Evolutionary conservation across 2,329 filamentous ascomycete species (phyloP).

Genomic region (Fusarium tupiense): DNA sequence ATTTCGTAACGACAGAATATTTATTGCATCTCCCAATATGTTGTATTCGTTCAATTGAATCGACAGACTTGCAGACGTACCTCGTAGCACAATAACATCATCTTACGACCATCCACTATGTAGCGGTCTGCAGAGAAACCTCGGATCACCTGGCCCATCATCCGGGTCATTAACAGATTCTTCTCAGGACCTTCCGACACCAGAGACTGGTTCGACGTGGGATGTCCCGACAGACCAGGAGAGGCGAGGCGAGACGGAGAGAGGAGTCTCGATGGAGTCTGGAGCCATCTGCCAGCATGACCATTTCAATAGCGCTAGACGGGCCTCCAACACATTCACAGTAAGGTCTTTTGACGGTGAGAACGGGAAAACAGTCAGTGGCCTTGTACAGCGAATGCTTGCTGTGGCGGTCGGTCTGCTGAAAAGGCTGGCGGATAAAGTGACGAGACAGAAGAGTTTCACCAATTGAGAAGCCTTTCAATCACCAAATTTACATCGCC

Average conservation of each 20-base stretch:
- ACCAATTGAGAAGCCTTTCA: conserved; percentile 21
- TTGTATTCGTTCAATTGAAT: conserved; percentile 6
- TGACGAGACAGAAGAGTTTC: conserved; percentile 9
- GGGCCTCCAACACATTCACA: conserved; percentile 20
- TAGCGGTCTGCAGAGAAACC: conserved; percentile 33
- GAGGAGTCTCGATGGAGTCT: conserved; percentile 24
- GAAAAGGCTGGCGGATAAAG: conserved; percentile 14
- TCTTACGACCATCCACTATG: conserved; percentile 3
- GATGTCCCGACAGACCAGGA: conserved; percentile 2
- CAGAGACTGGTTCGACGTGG: conserved; percentile 15
- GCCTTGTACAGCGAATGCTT: conserved; percentile 7
- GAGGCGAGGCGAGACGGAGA: conserved; percentile 28
- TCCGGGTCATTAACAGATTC: conserved; percentile 15
- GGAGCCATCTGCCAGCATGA: conserved; percentile 32
- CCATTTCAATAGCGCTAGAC: conserved; percentile 33
- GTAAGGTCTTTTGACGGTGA: conserved; percentile 13
- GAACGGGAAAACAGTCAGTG: background rate
- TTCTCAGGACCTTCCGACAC: background rate
- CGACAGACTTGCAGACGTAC: background rate
- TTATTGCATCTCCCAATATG: conserved; percentile 3
- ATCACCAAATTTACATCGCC: background rate
- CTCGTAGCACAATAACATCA: conserved; percentile 11
- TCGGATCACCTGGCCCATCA: conserved; percentile 23
- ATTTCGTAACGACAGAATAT: background rate
- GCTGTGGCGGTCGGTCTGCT: conserved; percentile 10